Base-by-base conservation (phyloP, 176 grass and related monocot genomes). In the Oryza brachyantha region DNA sequence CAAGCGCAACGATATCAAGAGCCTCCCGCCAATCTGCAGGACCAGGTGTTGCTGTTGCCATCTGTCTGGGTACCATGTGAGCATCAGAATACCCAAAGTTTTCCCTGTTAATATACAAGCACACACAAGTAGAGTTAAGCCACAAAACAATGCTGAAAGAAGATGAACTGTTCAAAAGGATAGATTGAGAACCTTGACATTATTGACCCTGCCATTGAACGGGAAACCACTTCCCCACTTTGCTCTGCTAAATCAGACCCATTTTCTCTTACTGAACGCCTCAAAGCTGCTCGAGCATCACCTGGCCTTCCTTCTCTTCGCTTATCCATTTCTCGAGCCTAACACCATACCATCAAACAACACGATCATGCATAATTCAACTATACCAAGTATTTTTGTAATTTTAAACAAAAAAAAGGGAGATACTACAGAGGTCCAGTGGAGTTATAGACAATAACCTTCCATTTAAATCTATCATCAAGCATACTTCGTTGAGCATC, bases 381-480 rank as follows among this genome's bases (percentile, higher is more conserved):
- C 46, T 8, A 8, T 43, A 64, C 31, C 27, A 76, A 5, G 21
- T 24, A 7, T 19, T 28, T 54, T 19, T 29, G 46, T 41, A 59
- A 31, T 31, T 62, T 75, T 75, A 14, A 32, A 75, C 16, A 70
- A 70, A 24, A 86, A 79, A 52, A 52, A 52, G 45, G 3, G 19
- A 48, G 4, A 32, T 35, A 64, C 24, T 25, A 50, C 0, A 67
- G 27, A 32, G 36, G 29, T 21, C 2, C 57, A 75, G 42, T 34
- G 29, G 29, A 22, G 46, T 76, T 8, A 73, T 61, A 77, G 77
- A 88, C 64, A 70, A 61, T 79, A 35, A 93, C 96, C 96, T 99
- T 99, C 96, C 96, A 99, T 81, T 99, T 99, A 90, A 99, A 99
- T 70, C 96, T 99, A 89, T 99, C 96, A 95, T 99, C 96, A 1